Base-by-base conservation (phyloP, 2,329 filamentous ascomycete species). In the Penicillium sp. region DNA sequence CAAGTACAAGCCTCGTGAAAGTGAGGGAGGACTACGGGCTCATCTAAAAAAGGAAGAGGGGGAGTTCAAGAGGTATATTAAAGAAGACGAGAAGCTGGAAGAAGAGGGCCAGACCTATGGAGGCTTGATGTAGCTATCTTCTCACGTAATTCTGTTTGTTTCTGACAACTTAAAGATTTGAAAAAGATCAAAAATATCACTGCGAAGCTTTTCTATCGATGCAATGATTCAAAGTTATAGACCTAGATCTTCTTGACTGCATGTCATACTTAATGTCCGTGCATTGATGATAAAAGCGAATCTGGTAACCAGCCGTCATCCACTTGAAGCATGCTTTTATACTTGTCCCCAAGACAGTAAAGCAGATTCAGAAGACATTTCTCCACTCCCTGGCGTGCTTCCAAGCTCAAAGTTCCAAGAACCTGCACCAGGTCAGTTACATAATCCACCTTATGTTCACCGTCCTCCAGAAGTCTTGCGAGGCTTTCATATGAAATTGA, bases 341-440 rank as follows among this genome's bases (percentile, higher is more conserved):
- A 45, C 4, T 52, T 52, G 8, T 56, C 52, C 14, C 55, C 50
- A 0, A 55, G 39, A 5, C 48, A 48, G 40, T 55, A 63, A 6
- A 66, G 55, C 54, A 66, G 31, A 54, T 63, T 66, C 5, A 65
- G 40, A 19, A 66, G 59, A 37, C 62, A 66, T 31, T 58, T 64
- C 26, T 65, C 62, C n/a, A 66, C 58, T 19, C 64, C 62, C 33
- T 54, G 55, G 8, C 60, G 62, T 11, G 64, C 64, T 34, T 66
- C 62, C n/a, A 60, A 29, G 37, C 62, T 65, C 18, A 66, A 44
- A 1, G 52, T 52, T 2, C 56, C 43, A 11, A 66, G 50, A 11
- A 66, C 56, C 9, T 63, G 52, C 4, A 55, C 51, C 36, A 65
- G 33, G 14, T 65, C 36, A 54, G 37, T 55, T 3, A 54, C 48